Percentiles rank a stretch among this genome's conserved stretches.
phyloP scores from a whole-genome alignment of 352 stramenopile species.

The Pythium folliculosum region DNA sequence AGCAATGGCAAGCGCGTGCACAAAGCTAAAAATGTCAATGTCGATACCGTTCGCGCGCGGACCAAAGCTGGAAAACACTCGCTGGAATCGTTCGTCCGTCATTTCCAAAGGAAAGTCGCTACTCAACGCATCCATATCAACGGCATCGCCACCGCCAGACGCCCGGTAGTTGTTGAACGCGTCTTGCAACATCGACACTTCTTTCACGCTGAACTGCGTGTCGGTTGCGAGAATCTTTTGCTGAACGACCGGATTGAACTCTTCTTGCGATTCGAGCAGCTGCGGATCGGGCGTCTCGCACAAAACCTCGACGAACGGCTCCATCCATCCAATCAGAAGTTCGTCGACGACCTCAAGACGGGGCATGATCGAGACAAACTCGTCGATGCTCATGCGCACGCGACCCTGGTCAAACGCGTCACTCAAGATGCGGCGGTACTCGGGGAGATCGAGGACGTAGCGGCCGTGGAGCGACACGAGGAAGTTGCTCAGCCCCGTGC shows the following conservation, averaged over 20 bases:
- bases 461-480: constrained; percentile 79
- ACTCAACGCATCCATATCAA: constrained; percentile 78
- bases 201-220: constrained; percentile 77
- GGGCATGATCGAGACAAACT: constrained; percentile 69
- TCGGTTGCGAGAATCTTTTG: constrained; percentile 87
- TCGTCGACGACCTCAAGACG: constrained; percentile 44
- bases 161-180: constrained; percentile 85
- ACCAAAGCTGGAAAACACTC: constrained; percentile 81
- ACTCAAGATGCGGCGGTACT: constrained; percentile 75
- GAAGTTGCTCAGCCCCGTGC: constrained; percentile 85
- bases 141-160: constrained; percentile 59
- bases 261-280: constrained; percentile 83
- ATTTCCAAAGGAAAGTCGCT: constrained; percentile 86
- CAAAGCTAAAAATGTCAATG: constrained; percentile 88
- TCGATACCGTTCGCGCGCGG: constrained; percentile 74
- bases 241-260: constrained; percentile 88
- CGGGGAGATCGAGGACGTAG: constrained; percentile 67
- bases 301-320: constrained; percentile 81
- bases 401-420: constrained; percentile 85
- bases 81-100: constrained; percentile 75
- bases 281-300: constrained; percentile 79
- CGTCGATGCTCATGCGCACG: constrained; percentile 66
- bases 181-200: constrained; percentile 80
- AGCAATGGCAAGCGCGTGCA: constrained; percentile 75
- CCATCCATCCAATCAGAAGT: constrained; percentile 84